phyloP scores from a whole-genome alignment of 352 stramenopile species.

The Globisporangium splendens region DNA sequence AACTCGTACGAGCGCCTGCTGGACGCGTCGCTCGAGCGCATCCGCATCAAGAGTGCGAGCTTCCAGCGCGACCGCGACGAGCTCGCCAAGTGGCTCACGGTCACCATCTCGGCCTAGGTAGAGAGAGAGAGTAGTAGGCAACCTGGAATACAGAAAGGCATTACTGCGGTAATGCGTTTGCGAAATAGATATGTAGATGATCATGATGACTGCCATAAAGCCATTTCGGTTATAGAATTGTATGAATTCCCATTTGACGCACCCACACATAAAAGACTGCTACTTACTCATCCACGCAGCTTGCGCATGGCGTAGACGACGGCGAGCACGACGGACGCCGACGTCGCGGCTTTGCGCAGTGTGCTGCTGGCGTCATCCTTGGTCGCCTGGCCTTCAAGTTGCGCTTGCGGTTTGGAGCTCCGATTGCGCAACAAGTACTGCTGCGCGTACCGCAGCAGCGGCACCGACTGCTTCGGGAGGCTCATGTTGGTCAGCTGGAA shows the following conservation, averaged over 20 bases:
- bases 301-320: slow-evolving; percentile 32
- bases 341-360: slow-evolving; percentile 30
- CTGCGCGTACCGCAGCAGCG: slow-evolving; percentile 32
- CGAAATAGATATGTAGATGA: not conserved
- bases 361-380: not conserved
- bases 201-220: too few relatives aligned
- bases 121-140: not conserved
- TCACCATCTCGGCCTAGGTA: slow-evolving; percentile 14
- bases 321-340: slow-evolving; percentile 31
- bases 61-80: slow-evolving; percentile 52
- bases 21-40: slow-evolving; percentile 66
- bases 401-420: slow-evolving; percentile 12
- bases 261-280: not conserved
- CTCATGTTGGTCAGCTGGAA: slow-evolving; percentile 42
- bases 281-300: slow-evolving; percentile 13
- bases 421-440: slow-evolving; percentile 38
- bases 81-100: slow-evolving; percentile 50
- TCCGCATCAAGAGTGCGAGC: slow-evolving; percentile 67
- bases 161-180: too few relatives aligned
- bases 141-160: too few relatives aligned
- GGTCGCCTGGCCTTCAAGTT: slow-evolving; percentile 7
- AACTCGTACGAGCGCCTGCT: slow-evolving; percentile 61
- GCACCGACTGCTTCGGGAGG: slow-evolving; percentile 23
- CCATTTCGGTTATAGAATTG: too few relatives aligned
- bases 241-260: too few relatives aligned